Evolutionary conservation across 2,329 filamentous ascomycete species (phyloP).

Genomic region (Aspergillus quadricinctus): DNA sequence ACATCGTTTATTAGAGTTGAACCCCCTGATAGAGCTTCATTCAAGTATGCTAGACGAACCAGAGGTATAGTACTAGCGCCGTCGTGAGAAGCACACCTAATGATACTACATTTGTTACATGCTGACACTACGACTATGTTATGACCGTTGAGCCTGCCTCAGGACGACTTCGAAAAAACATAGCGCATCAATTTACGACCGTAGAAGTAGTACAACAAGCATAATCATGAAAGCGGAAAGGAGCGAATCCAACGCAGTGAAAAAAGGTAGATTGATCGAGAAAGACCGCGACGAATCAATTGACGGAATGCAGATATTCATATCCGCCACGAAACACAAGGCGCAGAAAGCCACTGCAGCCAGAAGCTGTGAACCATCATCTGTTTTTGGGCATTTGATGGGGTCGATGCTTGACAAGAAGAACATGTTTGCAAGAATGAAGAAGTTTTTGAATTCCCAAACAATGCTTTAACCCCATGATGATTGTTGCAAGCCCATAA

Average conservation of each 20-base stretch:
- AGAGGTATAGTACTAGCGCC: not conserved
- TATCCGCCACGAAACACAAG: not conserved
- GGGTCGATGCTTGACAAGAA: not conserved
- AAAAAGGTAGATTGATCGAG: not conserved
- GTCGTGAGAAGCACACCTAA: not conserved
- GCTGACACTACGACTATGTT: not conserved
- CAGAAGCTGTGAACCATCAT: not conserved
- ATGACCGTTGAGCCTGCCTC: too few relatives aligned
- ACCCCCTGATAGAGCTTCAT: not conserved
- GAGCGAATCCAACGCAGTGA: not conserved
- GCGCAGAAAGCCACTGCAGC: not conserved
- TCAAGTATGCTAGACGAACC: not conserved
- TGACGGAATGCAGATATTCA: not conserved
- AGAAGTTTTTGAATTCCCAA: not conserved
- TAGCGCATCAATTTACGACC: not conserved
- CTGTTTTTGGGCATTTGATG: not conserved
- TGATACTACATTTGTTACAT: not conserved
- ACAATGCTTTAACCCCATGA: not conserved
- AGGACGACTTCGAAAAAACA: not conserved
- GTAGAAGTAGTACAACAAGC: not conserved
- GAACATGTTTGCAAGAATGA: not conserved
- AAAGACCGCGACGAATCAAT: not conserved
- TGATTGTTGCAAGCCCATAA: constrained; percentile 1
- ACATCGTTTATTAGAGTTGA: not conserved
- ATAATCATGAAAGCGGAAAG: not conserved